A percentile compares a stretch with the other conserved stretches of the same genome.
Evolutionary conservation across 2,329 filamentous ascomycete genomes (phyloP).

Genomic region (Diaporthe sp.): DNA sequence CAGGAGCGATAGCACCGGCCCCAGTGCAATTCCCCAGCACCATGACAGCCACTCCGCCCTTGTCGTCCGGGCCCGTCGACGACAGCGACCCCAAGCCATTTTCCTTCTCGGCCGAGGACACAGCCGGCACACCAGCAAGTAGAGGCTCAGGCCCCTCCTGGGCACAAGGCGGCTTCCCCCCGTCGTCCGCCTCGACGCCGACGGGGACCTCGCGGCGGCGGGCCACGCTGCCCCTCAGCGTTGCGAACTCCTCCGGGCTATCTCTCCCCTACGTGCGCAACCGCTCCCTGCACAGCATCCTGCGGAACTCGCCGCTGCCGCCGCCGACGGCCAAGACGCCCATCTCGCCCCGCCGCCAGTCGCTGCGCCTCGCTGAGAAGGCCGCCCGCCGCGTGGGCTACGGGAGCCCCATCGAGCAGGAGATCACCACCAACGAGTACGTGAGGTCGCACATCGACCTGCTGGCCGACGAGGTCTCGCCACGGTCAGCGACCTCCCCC

Average conservation of each 20-base stretch:
- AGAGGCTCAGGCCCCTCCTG: constrained; percentile 13
- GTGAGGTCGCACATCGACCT: constrained; percentile 75
- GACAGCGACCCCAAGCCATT: constrained; percentile 52
- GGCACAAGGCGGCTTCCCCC: constrained; percentile 49
- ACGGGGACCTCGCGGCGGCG: constrained; percentile 54
- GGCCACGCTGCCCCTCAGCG: constrained; percentile 51
- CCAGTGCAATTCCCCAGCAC: constrained; percentile 66
- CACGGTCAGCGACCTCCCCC: constrained; percentile 57
- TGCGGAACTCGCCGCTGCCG: constrained; percentile 76
- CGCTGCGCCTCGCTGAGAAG: constrained; percentile 67
- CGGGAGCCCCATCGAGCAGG: constrained; percentile 73
- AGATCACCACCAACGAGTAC: constrained; percentile 74
- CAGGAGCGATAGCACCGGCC: constrained; percentile 53
- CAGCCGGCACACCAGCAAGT: background rate
- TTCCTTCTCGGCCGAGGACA: constrained; percentile 55
- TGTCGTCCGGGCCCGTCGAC: constrained; percentile 68
- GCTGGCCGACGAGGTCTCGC: constrained; percentile 68
- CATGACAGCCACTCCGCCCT: constrained; percentile 72
- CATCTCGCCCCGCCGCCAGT: constrained; percentile 67
- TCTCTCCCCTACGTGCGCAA: constrained; percentile 71
- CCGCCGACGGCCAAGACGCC: constrained; percentile 65
- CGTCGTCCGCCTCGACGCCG: constrained; percentile 42
- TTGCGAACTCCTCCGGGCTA: constrained; percentile 38
- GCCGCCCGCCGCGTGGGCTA: constrained; percentile 72
- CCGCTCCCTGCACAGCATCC: constrained; percentile 72